phyloP scores from a whole-genome alignment of 140 eudicot genomes.

The Erigeron philadelphicus region DNA sequence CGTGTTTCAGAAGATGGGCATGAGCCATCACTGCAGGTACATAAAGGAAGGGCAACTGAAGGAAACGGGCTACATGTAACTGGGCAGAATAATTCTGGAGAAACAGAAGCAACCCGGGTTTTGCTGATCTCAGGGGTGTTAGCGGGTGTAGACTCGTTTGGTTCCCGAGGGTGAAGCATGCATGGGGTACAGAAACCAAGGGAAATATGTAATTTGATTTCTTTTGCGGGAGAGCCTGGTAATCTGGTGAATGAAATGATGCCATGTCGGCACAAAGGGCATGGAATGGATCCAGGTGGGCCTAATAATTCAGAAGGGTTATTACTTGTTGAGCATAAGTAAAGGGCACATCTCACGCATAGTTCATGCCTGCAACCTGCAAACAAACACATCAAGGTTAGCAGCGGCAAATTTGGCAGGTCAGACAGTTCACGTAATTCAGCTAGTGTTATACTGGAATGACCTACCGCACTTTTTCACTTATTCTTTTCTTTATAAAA shows the following conservation, averaged over 20 bases:
- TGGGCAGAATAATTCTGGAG: slow-evolving; percentile 79
- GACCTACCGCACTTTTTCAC: neutral
- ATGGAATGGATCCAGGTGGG: slow-evolving; percentile 89
- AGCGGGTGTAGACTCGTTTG: slow-evolving; percentile 39
- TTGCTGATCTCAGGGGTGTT: slow-evolving; percentile 51
- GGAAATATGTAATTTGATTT: slow-evolving; percentile 58
- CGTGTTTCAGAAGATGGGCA: slow-evolving; percentile 63
- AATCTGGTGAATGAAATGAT: slow-evolving; percentile 54
- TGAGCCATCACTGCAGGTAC: slow-evolving; percentile 77
- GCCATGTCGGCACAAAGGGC: slow-evolving; percentile 86
- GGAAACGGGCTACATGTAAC: slow-evolving; percentile 94
- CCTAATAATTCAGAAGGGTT: slow-evolving; percentile 55
- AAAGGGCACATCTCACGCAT: slow-evolving; percentile 94
- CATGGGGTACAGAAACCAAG: slow-evolving; percentile 79
- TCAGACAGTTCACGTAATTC: neutral
- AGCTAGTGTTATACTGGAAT: neutral
- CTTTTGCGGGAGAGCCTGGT: slow-evolving; percentile 64
- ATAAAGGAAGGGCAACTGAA: slow-evolving; percentile 63
- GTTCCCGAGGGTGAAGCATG: slow-evolving; percentile 84
- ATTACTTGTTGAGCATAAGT: slow-evolving; percentile 84
- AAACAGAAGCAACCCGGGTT: slow-evolving; percentile 66
- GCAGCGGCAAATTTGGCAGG: neutral
- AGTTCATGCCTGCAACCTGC: slow-evolving; percentile 85
- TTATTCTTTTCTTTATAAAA: neutral
- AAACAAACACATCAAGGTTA: slow-evolving; percentile 14